Evolutionary conservation across 2,329 filamentous ascomycete genomes (phyloP), one percentile per base, ranked within the genome.

Genomic region (Colletotrichum shisoi): DNA sequence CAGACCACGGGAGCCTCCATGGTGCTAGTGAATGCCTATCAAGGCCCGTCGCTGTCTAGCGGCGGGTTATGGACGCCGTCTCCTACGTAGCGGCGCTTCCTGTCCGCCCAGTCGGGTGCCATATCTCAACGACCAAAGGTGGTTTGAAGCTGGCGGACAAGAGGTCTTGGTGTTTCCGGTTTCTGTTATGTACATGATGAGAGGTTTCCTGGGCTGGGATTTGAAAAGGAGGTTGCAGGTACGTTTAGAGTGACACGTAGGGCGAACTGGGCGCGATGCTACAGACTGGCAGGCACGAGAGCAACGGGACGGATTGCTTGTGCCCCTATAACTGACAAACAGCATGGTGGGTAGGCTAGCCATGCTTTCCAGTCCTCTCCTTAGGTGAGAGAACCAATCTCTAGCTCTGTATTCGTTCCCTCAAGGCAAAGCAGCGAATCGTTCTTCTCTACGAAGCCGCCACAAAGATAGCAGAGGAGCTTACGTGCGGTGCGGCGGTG

Each of bases 121-220:
- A 31, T 19, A 39, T 53, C n/a, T 39, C 12, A 2, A 53, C 12
- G 31, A 17, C 34, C 31, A 13, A 21, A 27, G 34, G 31, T 15
- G n/a, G 49, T 52, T 34, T 12, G n/a, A 37, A 31, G 51, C 51
- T 39, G 34, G 51, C n/a, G 51, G 31, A 19, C 34, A 34, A 53
- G 12, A n/a, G 7, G 12, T 4, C 7, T 53, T 15, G 11, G 51
- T 4, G 51, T 21, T 37, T 17, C 12, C 9, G n/a, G 51, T 21
- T 37, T 17, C 12, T 21, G n/a, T n/a, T 4, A n/a, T 53, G n/a
- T 53, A 4, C 3, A 52, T 13, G 4, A 19, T 31, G 11, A 13
- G 27, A 34, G 17, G 49, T 12, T 5, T 52, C 19, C 3, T 13
- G 17, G n/a, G 48, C 7, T 11, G 27, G 31, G 8, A n/a, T 51